Base-by-base conservation (phyloP, 1,284 basidiomycete species). In the Anthracocystis walkeri region DNA sequence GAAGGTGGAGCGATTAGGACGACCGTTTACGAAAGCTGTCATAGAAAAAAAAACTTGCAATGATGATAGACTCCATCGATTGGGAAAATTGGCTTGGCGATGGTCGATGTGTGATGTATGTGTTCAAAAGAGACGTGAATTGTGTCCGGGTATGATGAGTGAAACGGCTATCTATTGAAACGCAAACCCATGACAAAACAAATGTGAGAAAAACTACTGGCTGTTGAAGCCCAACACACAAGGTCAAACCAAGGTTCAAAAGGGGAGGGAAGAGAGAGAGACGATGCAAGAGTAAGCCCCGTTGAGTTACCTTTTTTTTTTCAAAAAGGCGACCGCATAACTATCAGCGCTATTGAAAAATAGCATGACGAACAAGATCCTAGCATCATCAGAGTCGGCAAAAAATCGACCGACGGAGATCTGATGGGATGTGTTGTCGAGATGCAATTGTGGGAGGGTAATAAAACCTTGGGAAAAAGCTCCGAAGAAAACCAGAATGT, bases 211-310 rank as follows among this genome's bases (percentile, higher is more conserved):
- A 58, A 60, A 51, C 44, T 50, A 64, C 21, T 25, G 70, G 70
- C 70, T 74, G 70, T 74, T 74, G 70, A 74, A 74, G 65, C 65
- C 65, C 14, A 21, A 14, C n/a, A n/a, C n/a, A n/a, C n/a, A 46
- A 3, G n/a, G 7, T 7, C 8, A 16, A 12, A 21, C 12, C 49
- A 33, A 31, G 33, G 31, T 14, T 20, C 6, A 10, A 31, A 6
- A 18, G n/a, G n/a, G n/a, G 41, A 21, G 25, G 25, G 21, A 31
- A 21, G 18, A 23, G 46, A 57, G 74, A 76, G 74, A 76, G 69
- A 76, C 74, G 69, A 68, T 51, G 65, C 74, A 72, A 76, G 74
- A 76, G 69, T 76, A 76, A 76, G 74, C 74, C 74, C 74, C 74
- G 74, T 76, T 76, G 69, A 76, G 74, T 76, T 76, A 68, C 74